These are phyloP conservation scores for Penicillium sp. DNA, from an alignment of 2,329 filamentous ascomycete species.

Conservation along the genomic window DNA sequence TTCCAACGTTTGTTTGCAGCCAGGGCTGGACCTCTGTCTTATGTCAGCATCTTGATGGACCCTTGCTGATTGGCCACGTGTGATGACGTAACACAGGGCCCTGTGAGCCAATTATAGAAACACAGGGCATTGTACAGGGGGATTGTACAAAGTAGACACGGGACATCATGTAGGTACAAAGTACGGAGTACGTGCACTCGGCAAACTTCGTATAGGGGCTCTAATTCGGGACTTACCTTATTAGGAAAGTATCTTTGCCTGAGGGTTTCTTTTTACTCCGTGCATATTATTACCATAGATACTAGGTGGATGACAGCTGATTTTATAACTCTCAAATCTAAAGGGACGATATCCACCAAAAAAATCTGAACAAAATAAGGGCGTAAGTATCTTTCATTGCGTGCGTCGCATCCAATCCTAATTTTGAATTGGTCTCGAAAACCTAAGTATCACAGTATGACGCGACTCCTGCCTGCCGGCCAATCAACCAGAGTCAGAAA, in stretches of 20 bases:
- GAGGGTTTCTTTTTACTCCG: too few relatives aligned
- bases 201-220: not conserved
- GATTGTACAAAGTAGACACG: not conserved
- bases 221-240: not conserved
- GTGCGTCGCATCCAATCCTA: slow-evolving; percentile 15
- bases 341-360: not conserved
- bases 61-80: not conserved
- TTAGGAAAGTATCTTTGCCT: not conserved
- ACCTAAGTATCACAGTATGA: slow-evolving; percentile 14
- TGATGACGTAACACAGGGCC: not conserved
- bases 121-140: not conserved
- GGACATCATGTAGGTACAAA: not conserved
- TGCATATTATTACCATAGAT: not conserved
- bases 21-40: not conserved
- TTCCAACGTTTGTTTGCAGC: not conserved
- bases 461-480: slow-evolving; percentile 15
- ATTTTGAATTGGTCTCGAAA: slow-evolving; percentile 4
- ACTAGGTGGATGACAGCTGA: not conserved
- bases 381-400: slow-evolving; percentile 18
- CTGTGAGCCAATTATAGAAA: slow-evolving; percentile 5
- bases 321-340: not conserved
- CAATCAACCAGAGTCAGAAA: slow-evolving; percentile 9
- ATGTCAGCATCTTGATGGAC: not conserved
- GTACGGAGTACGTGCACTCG: slow-evolving; percentile 3
- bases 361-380: not conserved